Percentiles rank a stretch among this genome's conserved stretches.
Evolutionary conservation across 1,139 yeast species (phyloP).

Genomic region (Diutina rugosa): DNA sequence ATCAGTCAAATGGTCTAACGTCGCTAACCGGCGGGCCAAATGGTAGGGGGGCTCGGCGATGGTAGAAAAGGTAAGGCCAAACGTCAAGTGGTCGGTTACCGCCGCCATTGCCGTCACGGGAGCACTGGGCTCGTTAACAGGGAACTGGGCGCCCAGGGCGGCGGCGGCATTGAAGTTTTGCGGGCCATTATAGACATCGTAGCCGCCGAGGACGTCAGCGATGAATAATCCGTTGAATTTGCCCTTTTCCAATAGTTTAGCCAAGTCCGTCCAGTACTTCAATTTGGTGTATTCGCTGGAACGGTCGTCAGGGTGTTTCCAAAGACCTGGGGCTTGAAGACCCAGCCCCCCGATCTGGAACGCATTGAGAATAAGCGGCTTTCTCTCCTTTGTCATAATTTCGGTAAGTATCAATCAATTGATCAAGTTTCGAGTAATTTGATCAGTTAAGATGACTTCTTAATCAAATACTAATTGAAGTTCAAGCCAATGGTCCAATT

Average conservation of each 20-base stretch:
- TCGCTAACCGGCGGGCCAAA: constrained; percentile 29
- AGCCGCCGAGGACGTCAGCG: constrained; percentile 35
- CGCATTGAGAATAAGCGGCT: constrained; percentile 22
- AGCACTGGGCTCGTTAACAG: constrained; percentile 28
- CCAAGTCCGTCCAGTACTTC: constrained; percentile 33
- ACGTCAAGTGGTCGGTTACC: constrained; percentile 23
- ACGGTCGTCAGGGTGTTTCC: constrained; percentile 32
- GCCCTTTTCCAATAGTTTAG: constrained; percentile 31
- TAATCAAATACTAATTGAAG: too few relatives aligned
- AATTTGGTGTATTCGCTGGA: constrained; percentile 21
- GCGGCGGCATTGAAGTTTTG: constrained; percentile 23
- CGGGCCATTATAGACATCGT: constrained; percentile 30
- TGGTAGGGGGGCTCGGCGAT: constrained; percentile 33
- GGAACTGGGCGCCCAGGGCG: constrained; percentile 29
- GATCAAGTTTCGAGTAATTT: too few relatives aligned
- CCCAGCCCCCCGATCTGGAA: constrained; percentile 29
- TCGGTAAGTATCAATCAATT: too few relatives aligned
- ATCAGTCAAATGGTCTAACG: constrained; percentile 27
- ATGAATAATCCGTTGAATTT: constrained; percentile 31
- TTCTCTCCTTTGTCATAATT: constrained; percentile 3
- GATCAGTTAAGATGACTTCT: background rate
- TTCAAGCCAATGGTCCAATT: too few relatives aligned
- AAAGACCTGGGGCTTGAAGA: constrained; percentile 25
- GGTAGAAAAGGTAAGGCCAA: constrained; percentile 31
- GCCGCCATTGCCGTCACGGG: constrained; percentile 29